Percentiles rank a stretch among this genome's conserved stretches.
phyloP scores from a whole-genome alignment of 352 stramenopile genomes.

The Globisporangium spinosum region DNA sequence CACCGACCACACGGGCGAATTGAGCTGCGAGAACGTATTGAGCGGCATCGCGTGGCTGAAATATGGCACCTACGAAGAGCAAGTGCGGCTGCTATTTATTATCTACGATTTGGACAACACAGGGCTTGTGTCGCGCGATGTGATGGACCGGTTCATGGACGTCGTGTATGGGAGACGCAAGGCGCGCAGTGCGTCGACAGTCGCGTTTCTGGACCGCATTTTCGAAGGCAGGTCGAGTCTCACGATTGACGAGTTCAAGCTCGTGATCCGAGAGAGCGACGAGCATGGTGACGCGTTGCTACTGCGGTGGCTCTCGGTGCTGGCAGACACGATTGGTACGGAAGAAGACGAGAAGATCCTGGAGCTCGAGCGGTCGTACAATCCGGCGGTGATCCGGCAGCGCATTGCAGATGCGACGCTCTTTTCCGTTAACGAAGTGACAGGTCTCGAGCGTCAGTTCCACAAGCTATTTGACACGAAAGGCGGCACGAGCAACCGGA shows the following conservation, averaged over 20 bases:
- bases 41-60: constrained; percentile 73
- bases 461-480: constrained; percentile 73
- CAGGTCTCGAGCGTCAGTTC: constrained; percentile 74
- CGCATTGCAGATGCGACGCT: constrained; percentile 67
- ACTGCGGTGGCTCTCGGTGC: constrained; percentile 56
- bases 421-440: constrained; percentile 72
- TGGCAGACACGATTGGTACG: constrained; percentile 61
- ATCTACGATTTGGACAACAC: constrained; percentile 80
- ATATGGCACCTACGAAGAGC: constrained; percentile 66
- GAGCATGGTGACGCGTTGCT: constrained; percentile 48
- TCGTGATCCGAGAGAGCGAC: constrained; percentile 53
- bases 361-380: constrained; percentile 74
- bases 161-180: constrained; percentile 73
- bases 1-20: constrained; percentile 50
- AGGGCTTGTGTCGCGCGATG: constrained; percentile 58
- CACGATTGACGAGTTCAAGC: constrained; percentile 60
- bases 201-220: constrained; percentile 54
- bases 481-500: constrained; percentile 60
- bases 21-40: constrained; percentile 63
- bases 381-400: constrained; percentile 74
- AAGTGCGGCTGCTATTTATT: constrained; percentile 73
- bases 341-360: constrained; percentile 72
- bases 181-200: constrained; percentile 36
- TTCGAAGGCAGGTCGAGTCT: constrained; percentile 44
- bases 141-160: constrained; percentile 81